Evolutionary conservation across 139 green algal species (phyloP), one percentile per base, ranked within the genome.

Genomic region (Tetraselmis striata): DNA sequence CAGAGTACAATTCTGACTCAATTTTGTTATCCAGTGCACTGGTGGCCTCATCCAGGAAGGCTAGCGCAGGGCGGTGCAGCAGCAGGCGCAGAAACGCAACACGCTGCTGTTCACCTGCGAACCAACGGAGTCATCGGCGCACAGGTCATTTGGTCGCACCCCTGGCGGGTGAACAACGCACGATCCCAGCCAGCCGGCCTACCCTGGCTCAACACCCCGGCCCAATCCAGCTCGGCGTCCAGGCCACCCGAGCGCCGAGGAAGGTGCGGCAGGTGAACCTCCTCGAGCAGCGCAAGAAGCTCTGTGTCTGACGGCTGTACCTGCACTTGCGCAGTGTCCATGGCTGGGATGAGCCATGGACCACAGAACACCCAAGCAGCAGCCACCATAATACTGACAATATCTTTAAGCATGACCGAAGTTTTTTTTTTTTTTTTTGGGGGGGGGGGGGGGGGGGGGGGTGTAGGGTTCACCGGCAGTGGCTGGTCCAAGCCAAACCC

Each of bases 81-180:
- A 98, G 91, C 80, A 98, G 85, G 26, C 95, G 87, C 59, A 93
- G 87, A 31, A 97, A 91, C 0, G 93, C 93, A 25, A 98, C 79
- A 0, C 95, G 86, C 87, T 98, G 95, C 88, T 98, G 95, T 89
- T 98, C 95, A 0, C 95, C 45, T 67, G 45, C 45, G 18, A n/a
- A n/a, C n/a, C n/a, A n/a, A n/a, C n/a, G n/a, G n/a, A n/a, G n/a
- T n/a, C n/a, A n/a, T n/a, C n/a, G n/a, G n/a, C n/a, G n/a, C n/a
- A n/a, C n/a, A n/a, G n/a, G n/a, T n/a, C n/a, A n/a, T n/a, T n/a
- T n/a, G n/a, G n/a, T n/a, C n/a, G n/a, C n/a, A n/a, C n/a, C n/a
- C n/a, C n/a, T n/a, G n/a, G n/a, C n/a, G n/a, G n/a, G n/a, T n/a
- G n/a, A n/a, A n/a, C n/a, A n/a, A n/a, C n/a, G n/a, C n/a, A n/a